phyloP scores from a whole-genome alignment of 2,329 filamentous ascomycete genomes.

The Colletotrichum orchidophilum region DNA sequence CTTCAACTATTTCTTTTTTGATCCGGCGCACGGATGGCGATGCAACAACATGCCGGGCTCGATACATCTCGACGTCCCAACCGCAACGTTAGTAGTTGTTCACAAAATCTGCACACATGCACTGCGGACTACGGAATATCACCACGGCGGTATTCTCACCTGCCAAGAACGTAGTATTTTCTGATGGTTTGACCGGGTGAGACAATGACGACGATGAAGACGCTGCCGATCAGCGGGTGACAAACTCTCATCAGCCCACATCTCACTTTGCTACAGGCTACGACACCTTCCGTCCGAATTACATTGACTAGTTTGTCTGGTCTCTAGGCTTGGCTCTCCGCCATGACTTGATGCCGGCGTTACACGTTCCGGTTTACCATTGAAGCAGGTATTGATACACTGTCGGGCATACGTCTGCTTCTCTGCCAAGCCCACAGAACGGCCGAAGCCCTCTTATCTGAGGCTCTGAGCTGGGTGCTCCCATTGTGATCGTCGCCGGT shows the following conservation, averaged over 20 bases:
- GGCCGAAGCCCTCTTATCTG: neutral
- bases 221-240: neutral
- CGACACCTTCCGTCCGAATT: neutral
- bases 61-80: neutral
- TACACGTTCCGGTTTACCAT: slow-evolving; percentile 14
- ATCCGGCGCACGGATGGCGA: neutral
- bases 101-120: neutral
- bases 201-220: neutral
- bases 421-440: neutral
- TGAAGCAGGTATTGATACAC: neutral
- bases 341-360: neutral
- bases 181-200: neutral
- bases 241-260: neutral
- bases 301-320: neutral
- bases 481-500: neutral
- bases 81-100: neutral
- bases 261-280: neutral
- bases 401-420: neutral
- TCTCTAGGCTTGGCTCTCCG: neutral
- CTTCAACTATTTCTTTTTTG: neutral
- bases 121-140: neutral
- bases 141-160: neutral
- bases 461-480: neutral
- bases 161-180: neutral
- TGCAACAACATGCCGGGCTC: neutral